A percentile compares a stretch with the other conserved stretches of the same genome.
Evolutionary conservation across 305 asterid genomes (phyloP).

Genomic region (Solanum hybrid): DNA sequence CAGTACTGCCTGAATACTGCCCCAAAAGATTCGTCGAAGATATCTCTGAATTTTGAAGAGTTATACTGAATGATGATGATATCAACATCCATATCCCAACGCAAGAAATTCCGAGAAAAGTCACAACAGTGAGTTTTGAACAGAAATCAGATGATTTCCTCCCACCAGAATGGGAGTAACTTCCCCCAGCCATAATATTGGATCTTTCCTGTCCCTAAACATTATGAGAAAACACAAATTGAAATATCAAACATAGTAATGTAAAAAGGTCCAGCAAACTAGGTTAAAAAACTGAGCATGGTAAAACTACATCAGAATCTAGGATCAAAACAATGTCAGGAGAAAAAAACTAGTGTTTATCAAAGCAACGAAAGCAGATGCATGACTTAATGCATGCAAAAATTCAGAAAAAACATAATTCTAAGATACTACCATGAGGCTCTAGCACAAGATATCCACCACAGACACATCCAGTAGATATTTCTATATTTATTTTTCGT

Average conservation of each 20-base stretch:
- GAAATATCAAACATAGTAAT: not conserved
- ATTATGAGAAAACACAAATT: not conserved
- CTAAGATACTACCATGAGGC: not conserved
- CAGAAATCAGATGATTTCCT: constrained; percentile 6
- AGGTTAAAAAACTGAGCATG: not conserved
- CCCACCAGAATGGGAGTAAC: constrained; percentile 1
- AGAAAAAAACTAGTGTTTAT: not conserved
- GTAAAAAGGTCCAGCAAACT: not conserved
- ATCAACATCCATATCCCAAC: constrained; percentile 17
- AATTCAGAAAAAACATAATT: not conserved
- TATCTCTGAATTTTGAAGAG: not conserved
- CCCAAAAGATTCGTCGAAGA: not conserved
- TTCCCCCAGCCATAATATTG: constrained; percentile 4
- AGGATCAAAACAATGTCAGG: not conserved
- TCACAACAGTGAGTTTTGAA: constrained; percentile 3
- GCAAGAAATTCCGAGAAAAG: constrained; percentile 7
- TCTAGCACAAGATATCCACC: not conserved
- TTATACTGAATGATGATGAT: constrained; percentile 4
- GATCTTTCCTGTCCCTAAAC: not conserved
- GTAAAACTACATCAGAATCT: not conserved
- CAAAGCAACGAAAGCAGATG: not conserved
- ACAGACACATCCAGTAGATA: not conserved
- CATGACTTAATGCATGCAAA: not conserved
- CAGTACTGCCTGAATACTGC: constrained; percentile 6
- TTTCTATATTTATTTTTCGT: not conserved